These are phyloP conservation scores for Colletotrichum salicis DNA, from an alignment of 2,329 filamentous ascomycete genomes.

Conservation along the genomic window DNA sequence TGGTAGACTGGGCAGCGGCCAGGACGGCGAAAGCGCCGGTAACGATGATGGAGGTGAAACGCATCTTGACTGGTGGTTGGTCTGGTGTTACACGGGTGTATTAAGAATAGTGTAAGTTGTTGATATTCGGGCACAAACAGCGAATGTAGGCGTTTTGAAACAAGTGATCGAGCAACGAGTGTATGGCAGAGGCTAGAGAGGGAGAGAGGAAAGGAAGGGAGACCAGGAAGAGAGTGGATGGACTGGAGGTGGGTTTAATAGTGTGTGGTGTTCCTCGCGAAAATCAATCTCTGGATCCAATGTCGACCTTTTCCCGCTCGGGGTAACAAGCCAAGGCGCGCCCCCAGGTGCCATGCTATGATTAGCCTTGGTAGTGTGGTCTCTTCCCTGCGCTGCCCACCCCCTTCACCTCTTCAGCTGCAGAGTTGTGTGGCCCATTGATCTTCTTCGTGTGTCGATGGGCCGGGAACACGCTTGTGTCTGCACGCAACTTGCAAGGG, in stretches of 20 bases:
- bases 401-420: not conserved
- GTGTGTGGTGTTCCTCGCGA: conserved; percentile 11
- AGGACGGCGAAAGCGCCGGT: conserved; percentile 61
- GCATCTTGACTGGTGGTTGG: conserved; percentile 59
- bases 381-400: not conserved
- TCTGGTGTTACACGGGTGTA: conserved; percentile 36
- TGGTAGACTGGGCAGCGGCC: conserved; percentile 57
- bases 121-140: conserved; percentile 18
- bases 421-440: conserved; percentile 3
- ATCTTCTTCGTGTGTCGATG: conserved; percentile 19
- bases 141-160: conserved; percentile 27
- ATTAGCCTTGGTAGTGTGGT: conserved; percentile 26
- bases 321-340: conserved; percentile 27
- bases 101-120: conserved; percentile 32
- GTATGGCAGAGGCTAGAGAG: conserved; percentile 26
- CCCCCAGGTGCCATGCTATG: conserved; percentile 32
- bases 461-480: conserved; percentile 12
- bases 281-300: conserved; percentile 27
- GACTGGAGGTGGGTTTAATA: conserved; percentile 33
- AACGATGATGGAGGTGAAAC: conserved; percentile 62
- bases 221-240: not conserved
- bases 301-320: conserved; percentile 23
- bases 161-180: conserved; percentile 30
- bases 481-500: conserved; percentile 17
- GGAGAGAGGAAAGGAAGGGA: conserved; percentile 10